Evolutionary conservation across 768 basidiomycete species (phyloP).

Genomic region (Lentinula edodes): DNA sequence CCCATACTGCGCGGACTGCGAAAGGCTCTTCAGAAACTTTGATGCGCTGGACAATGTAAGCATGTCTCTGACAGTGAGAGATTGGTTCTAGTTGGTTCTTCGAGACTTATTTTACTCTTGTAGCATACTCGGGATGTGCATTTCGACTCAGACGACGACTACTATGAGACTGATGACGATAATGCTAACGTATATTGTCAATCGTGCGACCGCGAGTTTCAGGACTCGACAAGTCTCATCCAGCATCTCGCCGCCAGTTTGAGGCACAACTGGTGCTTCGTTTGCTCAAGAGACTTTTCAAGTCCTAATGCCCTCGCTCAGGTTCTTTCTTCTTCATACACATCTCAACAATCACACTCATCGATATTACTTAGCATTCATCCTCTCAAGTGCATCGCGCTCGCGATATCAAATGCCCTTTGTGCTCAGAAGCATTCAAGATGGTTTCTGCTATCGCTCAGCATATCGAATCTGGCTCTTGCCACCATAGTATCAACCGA

Average conservation of each 20-base stretch:
- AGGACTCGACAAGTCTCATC: slow-evolving; percentile 10
- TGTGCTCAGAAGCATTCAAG: slow-evolving; percentile 27
- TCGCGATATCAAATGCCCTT: slow-evolving; percentile 23
- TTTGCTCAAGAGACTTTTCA: slow-evolving; percentile 23
- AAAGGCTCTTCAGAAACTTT: slow-evolving; percentile 13
- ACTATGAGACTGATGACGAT: slow-evolving; percentile 5
- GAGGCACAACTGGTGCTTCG: slow-evolving; percentile 29
- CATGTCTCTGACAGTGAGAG: too few species aligned
- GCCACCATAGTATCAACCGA: slow-evolving; percentile 26
- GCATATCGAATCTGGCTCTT: slow-evolving; percentile 34
- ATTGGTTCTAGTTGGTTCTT: too few species aligned
- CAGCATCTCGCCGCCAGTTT: slow-evolving; percentile 17
- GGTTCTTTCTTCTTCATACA: slow-evolving; percentile 7
- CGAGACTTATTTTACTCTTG: too few species aligned
- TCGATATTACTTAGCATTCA: slow-evolving; percentile 15
- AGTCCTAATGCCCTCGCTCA: slow-evolving; percentile 14
- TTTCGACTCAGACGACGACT: neutral
- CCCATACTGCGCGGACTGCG: slow-evolving; percentile 14
- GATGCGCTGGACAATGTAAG: too few species aligned
- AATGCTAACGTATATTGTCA: slow-evolving; percentile 14
- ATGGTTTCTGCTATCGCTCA: slow-evolving; percentile 28
- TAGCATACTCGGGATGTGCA: too few species aligned
- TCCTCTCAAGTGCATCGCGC: slow-evolving; percentile 20
- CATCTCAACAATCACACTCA: neutral
- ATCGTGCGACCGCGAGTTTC: slow-evolving; percentile 19